phyloP scores from a whole-genome alignment of 1,284 basidiomycete species.

The Xerocomus nothofagi region DNA sequence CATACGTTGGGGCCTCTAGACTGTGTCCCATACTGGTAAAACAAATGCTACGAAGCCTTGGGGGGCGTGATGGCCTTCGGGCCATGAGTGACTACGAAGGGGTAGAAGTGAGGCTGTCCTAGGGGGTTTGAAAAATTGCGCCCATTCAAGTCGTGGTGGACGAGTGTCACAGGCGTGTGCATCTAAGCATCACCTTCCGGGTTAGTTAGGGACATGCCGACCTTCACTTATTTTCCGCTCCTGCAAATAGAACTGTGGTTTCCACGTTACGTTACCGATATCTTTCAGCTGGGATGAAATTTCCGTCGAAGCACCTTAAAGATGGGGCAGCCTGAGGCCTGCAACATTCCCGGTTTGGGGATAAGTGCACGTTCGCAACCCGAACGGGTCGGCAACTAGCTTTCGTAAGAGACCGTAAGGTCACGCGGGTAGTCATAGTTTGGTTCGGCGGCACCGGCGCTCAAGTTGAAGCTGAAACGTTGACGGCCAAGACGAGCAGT shows the following conservation, averaged over 20 bases:
- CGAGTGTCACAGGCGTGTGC: slow-evolving; percentile 26
- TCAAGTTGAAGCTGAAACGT: background rate
- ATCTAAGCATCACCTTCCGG: slow-evolving; percentile 9
- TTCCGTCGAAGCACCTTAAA: slow-evolving; percentile 14
- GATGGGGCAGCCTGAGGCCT: slow-evolving; percentile 5
- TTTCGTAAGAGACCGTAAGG: slow-evolving; percentile 27
- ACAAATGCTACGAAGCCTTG: slow-evolving; percentile 12
- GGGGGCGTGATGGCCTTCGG: slow-evolving; percentile 12
- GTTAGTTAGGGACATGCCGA: slow-evolving; percentile 11
- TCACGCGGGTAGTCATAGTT: slow-evolving; percentile 3
- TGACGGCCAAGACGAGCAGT: background rate
- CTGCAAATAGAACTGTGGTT: slow-evolving; percentile 14
- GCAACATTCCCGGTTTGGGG: slow-evolving; percentile 15
- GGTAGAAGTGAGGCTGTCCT: slow-evolving; percentile 24
- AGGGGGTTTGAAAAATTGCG: slow-evolving; percentile 27
- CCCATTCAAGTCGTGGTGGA: slow-evolving; percentile 5
- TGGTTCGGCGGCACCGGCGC: background rate
- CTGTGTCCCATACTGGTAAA: slow-evolving; percentile 10
- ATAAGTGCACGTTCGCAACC: slow-evolving; percentile 16
- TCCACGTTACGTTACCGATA: slow-evolving; percentile 30
- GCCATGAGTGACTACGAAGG: slow-evolving; percentile 5
- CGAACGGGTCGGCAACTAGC: slow-evolving; percentile 13
- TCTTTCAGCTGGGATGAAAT: slow-evolving; percentile 11
- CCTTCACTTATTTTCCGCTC: slow-evolving; percentile 16
- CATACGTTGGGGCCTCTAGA: slow-evolving; percentile 23